A percentile compares a stretch with the other conserved stretches of the same genome.
Evolutionary conservation across 441 rosid species (phyloP).

Genomic region (Aleurites moluccanus): DNA sequence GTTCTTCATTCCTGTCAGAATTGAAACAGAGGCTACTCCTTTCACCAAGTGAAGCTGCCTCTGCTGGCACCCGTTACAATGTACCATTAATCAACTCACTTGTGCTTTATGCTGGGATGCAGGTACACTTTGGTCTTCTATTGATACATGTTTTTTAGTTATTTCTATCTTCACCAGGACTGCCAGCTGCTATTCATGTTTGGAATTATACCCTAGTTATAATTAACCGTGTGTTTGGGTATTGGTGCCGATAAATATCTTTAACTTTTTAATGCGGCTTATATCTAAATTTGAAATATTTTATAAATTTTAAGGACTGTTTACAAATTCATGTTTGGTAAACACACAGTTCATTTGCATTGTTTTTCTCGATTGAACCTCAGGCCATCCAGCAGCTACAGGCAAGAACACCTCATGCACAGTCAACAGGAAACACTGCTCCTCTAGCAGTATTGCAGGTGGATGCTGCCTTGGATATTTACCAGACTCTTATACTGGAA

Average conservation of each 20-base stretch:
- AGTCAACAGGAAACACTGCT: conserved; percentile 47
- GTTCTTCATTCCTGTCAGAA: conserved; percentile 70
- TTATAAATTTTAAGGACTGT: not conserved
- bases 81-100: conserved; percentile 94
- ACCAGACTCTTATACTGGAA: conserved; percentile 59
- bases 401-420: conserved; percentile 71
- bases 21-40: conserved; percentile 85
- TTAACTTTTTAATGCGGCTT: not conserved
- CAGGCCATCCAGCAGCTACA: conserved; percentile 86
- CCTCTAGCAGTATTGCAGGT: conserved; percentile 47
- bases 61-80: conserved; percentile 91
- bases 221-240: not conserved
- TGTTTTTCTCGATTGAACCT: not conserved
- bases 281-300: not conserved
- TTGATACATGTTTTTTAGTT: not conserved
- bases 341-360: not conserved
- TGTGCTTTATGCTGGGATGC: conserved; percentile 97
- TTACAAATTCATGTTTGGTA: too few species aligned
- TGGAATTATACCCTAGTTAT: not conserved
- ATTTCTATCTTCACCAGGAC: not conserved
- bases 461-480: conserved; percentile 81
- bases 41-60: conserved; percentile 65
- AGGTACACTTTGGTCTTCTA: conserved; percentile 42
- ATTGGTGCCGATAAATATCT: not conserved
- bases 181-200: too few species aligned